Conservation (phyloP, 2,329 filamentous ascomycete genomes). For the Monosporascus sp. region DNA sequence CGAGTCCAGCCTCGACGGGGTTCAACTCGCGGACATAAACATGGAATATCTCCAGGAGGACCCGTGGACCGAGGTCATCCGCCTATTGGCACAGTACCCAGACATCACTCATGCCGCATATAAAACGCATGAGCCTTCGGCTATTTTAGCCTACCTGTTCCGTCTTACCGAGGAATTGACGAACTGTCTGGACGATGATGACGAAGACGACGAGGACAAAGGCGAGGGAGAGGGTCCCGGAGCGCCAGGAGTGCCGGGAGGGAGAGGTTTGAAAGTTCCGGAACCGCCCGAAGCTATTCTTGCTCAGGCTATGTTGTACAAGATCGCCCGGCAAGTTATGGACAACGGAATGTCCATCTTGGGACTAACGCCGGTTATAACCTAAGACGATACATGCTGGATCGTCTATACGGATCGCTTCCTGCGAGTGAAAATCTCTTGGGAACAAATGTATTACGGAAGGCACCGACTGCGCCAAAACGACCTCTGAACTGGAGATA, state of each 20-base stretch:
- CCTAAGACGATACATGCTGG: no score
- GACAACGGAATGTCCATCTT: slow-evolving; percentile 13
- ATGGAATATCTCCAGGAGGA: slow-evolving; percentile 8
- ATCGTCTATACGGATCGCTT: no score
- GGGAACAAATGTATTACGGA: no score
- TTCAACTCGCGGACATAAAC: slow-evolving; percentile 55
- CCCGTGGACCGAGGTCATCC: slow-evolving; percentile 44
- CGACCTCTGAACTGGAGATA: no score
- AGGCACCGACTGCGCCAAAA: no score
- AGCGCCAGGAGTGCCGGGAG: background rate
- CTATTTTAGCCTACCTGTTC: slow-evolving; percentile 54
- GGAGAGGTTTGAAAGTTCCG: background rate
- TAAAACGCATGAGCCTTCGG: slow-evolving; percentile 60
- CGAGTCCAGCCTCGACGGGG: slow-evolving; percentile 46
- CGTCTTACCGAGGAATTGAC: slow-evolving; percentile 8
- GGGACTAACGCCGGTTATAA: slow-evolving; percentile 6
- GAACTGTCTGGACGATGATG: slow-evolving; percentile 10
- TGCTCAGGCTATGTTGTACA: slow-evolving; percentile 12
- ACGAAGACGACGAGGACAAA: slow-evolving; percentile 8
- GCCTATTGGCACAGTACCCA: slow-evolving; percentile 56
- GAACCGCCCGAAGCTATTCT: slow-evolving; percentile 11
- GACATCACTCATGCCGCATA: slow-evolving; percentile 58
- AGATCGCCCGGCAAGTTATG: slow-evolving; percentile 10
- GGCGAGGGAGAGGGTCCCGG: background rate
- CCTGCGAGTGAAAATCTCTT: no score